Percentiles rank a stretch among this genome's conserved stretches.
phyloP scores from a whole-genome alignment of 164 flowering plant genomes.

The Dillenia suffruticosa region DNA sequence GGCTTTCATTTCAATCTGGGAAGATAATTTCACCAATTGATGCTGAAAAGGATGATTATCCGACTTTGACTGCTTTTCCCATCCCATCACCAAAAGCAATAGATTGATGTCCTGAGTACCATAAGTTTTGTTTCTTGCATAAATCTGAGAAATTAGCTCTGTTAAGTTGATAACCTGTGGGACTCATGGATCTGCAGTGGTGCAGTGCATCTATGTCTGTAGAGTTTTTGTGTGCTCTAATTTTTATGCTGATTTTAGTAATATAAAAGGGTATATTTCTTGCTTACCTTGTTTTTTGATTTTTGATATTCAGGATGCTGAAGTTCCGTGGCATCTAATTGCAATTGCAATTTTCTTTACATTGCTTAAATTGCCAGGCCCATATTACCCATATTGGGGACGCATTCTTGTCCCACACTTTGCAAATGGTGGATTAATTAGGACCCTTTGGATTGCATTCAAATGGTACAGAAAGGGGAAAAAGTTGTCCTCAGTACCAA shows the following conservation, averaged over 20 bases:
- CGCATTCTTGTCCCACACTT: slow-evolving; percentile 83
- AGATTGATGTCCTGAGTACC: too few relatives aligned
- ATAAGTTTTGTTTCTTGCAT: too few relatives aligned
- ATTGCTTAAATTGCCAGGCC: slow-evolving; percentile 80
- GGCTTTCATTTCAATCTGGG: too few relatives aligned
- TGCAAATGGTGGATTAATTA: slow-evolving; percentile 75
- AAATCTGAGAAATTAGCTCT: too few relatives aligned
- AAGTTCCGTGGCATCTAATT: slow-evolving; percentile 77
- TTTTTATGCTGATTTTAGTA: background rate
- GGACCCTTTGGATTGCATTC: slow-evolving; percentile 54
- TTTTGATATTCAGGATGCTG: slow-evolving; percentile 49
- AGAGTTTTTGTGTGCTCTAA: background rate
- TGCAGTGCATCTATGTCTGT: background rate
- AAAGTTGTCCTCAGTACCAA: slow-evolving; percentile 14
- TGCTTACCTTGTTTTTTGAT: background rate
- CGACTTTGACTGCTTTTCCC: too few relatives aligned
- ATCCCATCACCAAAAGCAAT: too few relatives aligned
- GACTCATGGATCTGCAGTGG: too few relatives aligned
- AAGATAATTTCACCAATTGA: too few relatives aligned
- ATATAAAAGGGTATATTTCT: background rate
- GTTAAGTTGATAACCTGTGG: too few relatives aligned
- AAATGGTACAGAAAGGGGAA: slow-evolving; percentile 48
- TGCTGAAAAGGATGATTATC: too few relatives aligned
- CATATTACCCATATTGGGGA: slow-evolving; percentile 87
- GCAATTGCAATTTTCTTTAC: slow-evolving; percentile 54